Conservation (phyloP, 345 rosid species). For the Salix viminalis region DNA sequence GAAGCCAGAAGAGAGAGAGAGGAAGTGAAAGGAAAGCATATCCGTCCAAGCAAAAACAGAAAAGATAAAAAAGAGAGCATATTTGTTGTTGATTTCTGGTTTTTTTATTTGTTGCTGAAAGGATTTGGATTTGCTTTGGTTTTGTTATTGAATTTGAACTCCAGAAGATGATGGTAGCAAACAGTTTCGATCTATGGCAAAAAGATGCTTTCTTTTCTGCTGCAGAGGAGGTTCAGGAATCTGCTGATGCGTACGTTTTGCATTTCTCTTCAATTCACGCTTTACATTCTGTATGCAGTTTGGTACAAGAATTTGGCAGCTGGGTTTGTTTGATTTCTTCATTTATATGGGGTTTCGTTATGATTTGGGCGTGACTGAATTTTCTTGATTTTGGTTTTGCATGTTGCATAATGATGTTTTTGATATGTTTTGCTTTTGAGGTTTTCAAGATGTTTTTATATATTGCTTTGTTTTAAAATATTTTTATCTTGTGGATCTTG, state of each 20-base stretch:
- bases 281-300: background rate
- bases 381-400: background rate
- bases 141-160: background rate
- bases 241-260: constrained; percentile 66
- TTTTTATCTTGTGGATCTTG: background rate
- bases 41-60: background rate
- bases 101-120: background rate
- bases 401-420: background rate
- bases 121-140: constrained; percentile 1
- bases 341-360: background rate
- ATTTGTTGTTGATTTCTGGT: background rate
- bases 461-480: background rate
- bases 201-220: constrained; percentile 83
- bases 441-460: background rate
- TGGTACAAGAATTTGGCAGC: background rate
- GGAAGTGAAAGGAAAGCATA: background rate
- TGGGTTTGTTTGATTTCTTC: background rate
- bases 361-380: background rate
- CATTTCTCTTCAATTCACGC: background rate
- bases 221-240: constrained; percentile 93
- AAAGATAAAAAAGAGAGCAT: background rate
- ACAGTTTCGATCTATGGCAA: constrained; percentile 79
- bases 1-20: background rate
- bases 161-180: constrained; percentile 73
- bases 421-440: background rate